Conservation (phyloP, 164 flowering plant genomes). For the Dillenia suffruticosa region DNA sequence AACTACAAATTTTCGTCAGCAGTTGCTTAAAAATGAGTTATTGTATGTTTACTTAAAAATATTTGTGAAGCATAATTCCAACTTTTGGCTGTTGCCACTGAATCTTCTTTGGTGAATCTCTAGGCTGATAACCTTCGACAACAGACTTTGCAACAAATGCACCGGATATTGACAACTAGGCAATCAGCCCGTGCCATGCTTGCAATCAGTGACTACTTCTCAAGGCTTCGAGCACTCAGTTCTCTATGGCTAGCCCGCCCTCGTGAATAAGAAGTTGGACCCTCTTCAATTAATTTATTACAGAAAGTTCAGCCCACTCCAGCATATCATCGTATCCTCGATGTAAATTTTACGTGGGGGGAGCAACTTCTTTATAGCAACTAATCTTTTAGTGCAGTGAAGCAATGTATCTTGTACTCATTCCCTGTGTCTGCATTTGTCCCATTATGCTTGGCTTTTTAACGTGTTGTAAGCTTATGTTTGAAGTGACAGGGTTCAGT, state of each 20-base stretch:
- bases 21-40: no score
- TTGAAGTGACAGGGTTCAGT: no score
- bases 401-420: neutral
- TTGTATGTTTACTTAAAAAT: no score
- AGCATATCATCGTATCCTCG: neutral
- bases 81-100: no score
- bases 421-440: neutral
- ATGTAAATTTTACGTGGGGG: neutral
- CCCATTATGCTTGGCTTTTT: no score
- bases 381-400: neutral
- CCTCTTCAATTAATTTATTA: no score
- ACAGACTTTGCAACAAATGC: conserved; percentile 79
- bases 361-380: neutral
- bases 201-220: conserved; percentile 64
- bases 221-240: conserved; percentile 79
- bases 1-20: no score
- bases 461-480: no score
- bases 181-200: conserved; percentile 87
- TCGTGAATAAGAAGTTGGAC: conserved; percentile 35
- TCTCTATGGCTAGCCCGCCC: conserved; percentile 88
- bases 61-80: no score
- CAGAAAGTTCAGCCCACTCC: neutral
- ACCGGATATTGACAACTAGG: conserved; percentile 64
- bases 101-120: neutral
- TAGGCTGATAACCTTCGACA: conserved; percentile 85